phyloP scores from a whole-genome alignment of 2,329 filamentous ascomycete species.

The Colletotrichum orbiculare region DNA sequence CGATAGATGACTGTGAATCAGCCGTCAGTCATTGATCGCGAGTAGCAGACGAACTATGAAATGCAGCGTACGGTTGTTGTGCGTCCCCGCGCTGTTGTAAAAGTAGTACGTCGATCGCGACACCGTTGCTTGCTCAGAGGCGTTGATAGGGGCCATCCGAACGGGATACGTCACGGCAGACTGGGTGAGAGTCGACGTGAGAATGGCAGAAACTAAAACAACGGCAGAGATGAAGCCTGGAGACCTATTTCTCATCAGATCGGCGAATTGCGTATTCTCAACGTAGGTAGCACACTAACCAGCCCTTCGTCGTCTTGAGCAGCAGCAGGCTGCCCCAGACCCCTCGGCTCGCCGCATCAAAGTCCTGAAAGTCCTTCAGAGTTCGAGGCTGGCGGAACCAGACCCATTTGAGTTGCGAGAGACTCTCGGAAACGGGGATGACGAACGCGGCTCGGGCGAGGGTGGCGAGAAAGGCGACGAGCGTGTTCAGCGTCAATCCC shows the following conservation, averaged over 20 bases:
- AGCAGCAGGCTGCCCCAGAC: slow-evolving; percentile 34
- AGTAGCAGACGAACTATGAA: too few species aligned
- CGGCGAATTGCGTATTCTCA: background rate
- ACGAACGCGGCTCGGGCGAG: slow-evolving; percentile 40
- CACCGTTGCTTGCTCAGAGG: background rate
- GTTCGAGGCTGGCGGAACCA: slow-evolving; percentile 37
- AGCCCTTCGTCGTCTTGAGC: slow-evolving; percentile 18
- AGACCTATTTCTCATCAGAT: background rate
- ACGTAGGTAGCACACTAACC: background rate
- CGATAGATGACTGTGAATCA: background rate
- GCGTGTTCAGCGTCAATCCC: slow-evolving; percentile 43
- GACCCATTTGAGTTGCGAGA: slow-evolving; percentile 43
- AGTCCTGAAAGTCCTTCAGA: slow-evolving; percentile 39
- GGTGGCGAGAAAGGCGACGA: slow-evolving; percentile 43
- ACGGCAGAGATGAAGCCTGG: slow-evolving; percentile 4
- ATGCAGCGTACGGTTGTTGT: background rate
- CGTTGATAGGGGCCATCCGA: slow-evolving; percentile 3
- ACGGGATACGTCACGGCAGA: slow-evolving; percentile 19
- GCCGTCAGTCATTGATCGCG: background rate
- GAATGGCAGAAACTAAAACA: slow-evolving; percentile 9
- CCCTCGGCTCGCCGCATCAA: slow-evolving; percentile 39
- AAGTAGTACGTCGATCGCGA: slow-evolving; percentile 13
- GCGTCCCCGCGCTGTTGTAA: slow-evolving; percentile 1
- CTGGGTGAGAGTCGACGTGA: slow-evolving; percentile 27
- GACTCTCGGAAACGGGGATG: slow-evolving; percentile 40